Base-by-base conservation (phyloP, 1,139 yeast species). In the Yamadazyma taylorii region DNA sequence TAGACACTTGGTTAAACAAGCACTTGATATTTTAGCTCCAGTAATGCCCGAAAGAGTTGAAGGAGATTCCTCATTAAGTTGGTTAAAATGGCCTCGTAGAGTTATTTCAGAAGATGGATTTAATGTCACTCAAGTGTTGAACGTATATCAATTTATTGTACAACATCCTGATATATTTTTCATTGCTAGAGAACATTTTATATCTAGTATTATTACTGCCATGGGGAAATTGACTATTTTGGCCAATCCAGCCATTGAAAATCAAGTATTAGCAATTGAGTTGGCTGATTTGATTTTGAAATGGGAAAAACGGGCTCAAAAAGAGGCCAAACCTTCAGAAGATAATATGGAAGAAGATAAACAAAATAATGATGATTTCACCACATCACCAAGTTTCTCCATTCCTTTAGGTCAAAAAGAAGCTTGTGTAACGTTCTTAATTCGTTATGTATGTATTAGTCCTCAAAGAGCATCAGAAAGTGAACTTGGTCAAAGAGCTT, bases 71-170 rank as follows among this genome's bases (percentile, higher is more conserved):
- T 79, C 85, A 11, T 66, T 66, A 38, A 76, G 83, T 35, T 94
- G 98, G 98, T 78, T 94, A 40, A 90, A 87, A 51, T 89, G 96
- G 94, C 96, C 97, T 1, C 80, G 97, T 46, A 74, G 97, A 39
- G 95, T 90, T 2, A 70, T 94, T 19, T 82, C 94, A 2, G 98
- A 94, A 54, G 96, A 90, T 55, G 92, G 94, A 0, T 84, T 82
- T 54, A 81, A 81, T 52, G 84, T 84, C 6, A 81, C 85, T 10
- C 95, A 90, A 43, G 95, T 85, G 8, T 77, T 88, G 46, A 90
- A 87, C 52, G 87, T 94, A 16, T 92, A 88, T 51, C 96, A 89
- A 52, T 89, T 90, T 53, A 80, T 94, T 60, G 88, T 87, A 24
- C 85, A 84, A 36, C 96, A 92, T 50, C 80, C 95, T 0, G 92